phyloP scores from a whole-genome alignment of 2,329 filamentous ascomycete genomes.

The Hymenoscyphus repandus region DNA sequence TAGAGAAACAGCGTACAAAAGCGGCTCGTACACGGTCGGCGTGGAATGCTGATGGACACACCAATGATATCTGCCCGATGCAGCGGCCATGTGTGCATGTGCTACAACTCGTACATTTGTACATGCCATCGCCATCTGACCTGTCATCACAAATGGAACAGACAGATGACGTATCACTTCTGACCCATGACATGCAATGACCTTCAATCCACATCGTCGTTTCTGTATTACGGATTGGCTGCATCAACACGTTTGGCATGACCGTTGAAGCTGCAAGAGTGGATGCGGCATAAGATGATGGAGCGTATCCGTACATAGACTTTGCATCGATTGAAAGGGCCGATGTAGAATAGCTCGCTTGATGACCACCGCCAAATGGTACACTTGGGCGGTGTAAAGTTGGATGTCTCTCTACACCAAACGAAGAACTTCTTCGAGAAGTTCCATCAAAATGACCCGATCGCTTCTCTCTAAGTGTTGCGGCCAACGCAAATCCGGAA shows the following conservation, averaged over 20 bases:
- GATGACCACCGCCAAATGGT: constrained; percentile 66
- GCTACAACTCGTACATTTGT: constrained; percentile 64
- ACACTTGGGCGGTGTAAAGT: constrained; percentile 64
- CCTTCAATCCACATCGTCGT: constrained; percentile 80
- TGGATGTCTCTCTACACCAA: constrained; percentile 69
- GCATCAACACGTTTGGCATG: constrained; percentile 78
- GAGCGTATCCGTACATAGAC: constrained; percentile 60
- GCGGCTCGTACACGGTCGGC: constrained; percentile 56
- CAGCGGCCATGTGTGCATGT: constrained; percentile 54
- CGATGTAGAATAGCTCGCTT: constrained; percentile 64
- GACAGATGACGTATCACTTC: constrained; percentile 51
- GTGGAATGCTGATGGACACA: constrained; percentile 58
- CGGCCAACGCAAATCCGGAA: constrained; percentile 81
- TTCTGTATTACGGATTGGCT: constrained; percentile 73
- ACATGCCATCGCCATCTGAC: constrained; percentile 61
- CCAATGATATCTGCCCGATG: constrained; percentile 56
- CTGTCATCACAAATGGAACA: constrained; percentile 76
- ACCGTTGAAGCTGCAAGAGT: constrained; percentile 80
- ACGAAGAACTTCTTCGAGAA: constrained; percentile 88
- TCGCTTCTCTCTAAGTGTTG: constrained; percentile 85
- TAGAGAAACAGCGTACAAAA: constrained; percentile 62
- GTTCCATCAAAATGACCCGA: constrained; percentile 78
- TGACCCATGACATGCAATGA: constrained; percentile 67
- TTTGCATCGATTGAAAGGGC: constrained; percentile 37
- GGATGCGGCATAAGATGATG: constrained; percentile 80